phyloP scores from a whole-genome alignment of 2,329 filamentous ascomycete genomes.

The Aspergillus fructus region DNA sequence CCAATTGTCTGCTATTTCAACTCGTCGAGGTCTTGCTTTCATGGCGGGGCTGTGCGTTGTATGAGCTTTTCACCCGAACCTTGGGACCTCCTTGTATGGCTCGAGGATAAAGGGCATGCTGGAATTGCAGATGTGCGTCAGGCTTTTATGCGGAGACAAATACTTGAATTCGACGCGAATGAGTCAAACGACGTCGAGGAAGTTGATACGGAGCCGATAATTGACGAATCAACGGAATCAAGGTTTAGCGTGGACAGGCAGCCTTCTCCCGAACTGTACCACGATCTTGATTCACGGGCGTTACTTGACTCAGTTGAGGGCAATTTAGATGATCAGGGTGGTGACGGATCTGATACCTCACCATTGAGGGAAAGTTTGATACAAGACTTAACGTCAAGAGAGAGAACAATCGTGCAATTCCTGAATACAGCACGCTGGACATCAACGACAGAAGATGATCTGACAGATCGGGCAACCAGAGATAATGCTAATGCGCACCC shows the following conservation, averaged over 20 bases:
- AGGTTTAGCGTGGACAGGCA: slow-evolving; percentile 25
- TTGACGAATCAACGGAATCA: slow-evolving; percentile 26
- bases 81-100: slow-evolving; percentile 89
- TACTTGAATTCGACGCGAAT: slow-evolving; percentile 37
- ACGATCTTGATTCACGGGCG: slow-evolving; percentile 24
- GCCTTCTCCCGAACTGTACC: slow-evolving; percentile 14
- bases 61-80: slow-evolving; percentile 91
- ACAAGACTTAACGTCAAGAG: slow-evolving; percentile 42
- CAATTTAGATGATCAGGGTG: slow-evolving; percentile 18
- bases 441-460: slow-evolving; percentile 32
- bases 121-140: slow-evolving; percentile 50
- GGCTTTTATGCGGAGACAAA: slow-evolving; percentile 45
- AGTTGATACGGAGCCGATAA: slow-evolving; percentile 31
- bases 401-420: slow-evolving; percentile 45
- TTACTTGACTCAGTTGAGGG: slow-evolving; percentile 28
- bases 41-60: slow-evolving; percentile 77
- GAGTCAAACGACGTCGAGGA: slow-evolving; percentile 31
- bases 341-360: slow-evolving; percentile 25
- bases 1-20: slow-evolving; percentile 70
- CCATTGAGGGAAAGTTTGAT: slow-evolving; percentile 37
- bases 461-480: slow-evolving; percentile 30
- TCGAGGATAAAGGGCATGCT: slow-evolving; percentile 69
- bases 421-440: slow-evolving; percentile 43
- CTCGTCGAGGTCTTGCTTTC: slow-evolving; percentile 70
- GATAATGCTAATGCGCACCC: slow-evolving; percentile 24